Evolutionary conservation across 352 stramenopile species (phyloP), one percentile per base, ranked within the genome.

Genomic region (Phytophthora tentaculata): DNA sequence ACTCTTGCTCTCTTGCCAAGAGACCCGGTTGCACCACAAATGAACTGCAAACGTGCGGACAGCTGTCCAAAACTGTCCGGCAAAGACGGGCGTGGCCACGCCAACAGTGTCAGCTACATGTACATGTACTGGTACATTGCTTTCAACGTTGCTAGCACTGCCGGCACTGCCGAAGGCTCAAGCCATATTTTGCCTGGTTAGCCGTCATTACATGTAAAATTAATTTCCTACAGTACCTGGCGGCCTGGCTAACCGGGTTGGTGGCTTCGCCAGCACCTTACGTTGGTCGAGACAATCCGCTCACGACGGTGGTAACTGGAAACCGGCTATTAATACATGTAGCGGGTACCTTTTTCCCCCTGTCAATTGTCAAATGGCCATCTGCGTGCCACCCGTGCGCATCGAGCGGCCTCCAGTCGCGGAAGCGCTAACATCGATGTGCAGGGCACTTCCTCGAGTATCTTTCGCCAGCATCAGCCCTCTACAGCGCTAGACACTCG

Each of bases 401-500:
- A 67, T 49, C 59, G 58, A 43, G 29, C 50, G 57, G 57, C 57
- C n/a, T 22, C 17, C 8, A n/a, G 23, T 23, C 35, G 4, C n/a
- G 14, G 43, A 49, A 47, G 51, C 39, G 55, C 67, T 71, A 54
- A 70, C 56, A 61, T 23, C 35, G 66, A 74, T 74, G 66, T 74
- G 66, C 48, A 23, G 26, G 60, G 66, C 66, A 74, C 66, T 74
- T 74, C 66, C 49, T 48, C 17, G 54, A 35, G 61, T 62, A 71
- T 74, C 67, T 66, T 70, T 74, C 54, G 24, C 35, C 26, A 59
- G 58, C 26, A 26, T 20, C 37, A 35, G 55, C 41, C 39, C 29
- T 74, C 61, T 70, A 70, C 39, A 37, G 17, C 49, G 47, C 32
- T 49, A 32, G 48, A 53, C 50, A 61, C 28, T 13, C 14, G 35